Evolutionary conservation across 2,329 filamentous ascomycete genomes (phyloP).

Genomic region (Calonectria pseudoreteaudii): DNA sequence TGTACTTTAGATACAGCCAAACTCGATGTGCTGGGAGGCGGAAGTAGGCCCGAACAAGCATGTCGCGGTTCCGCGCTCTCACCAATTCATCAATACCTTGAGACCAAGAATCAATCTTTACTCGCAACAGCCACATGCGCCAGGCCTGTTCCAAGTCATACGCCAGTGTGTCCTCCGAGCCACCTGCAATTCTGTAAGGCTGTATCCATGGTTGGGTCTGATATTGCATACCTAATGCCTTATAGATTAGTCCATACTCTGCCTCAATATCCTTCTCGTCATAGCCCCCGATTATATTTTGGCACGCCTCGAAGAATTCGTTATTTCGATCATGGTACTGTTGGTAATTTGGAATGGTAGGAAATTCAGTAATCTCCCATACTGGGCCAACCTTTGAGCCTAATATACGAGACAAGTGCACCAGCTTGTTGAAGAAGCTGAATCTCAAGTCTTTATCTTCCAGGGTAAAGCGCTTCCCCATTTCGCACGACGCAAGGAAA

Average conservation of each 20-base stretch:
- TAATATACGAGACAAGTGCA: neutral
- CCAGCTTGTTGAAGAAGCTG: neutral
- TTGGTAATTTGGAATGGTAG: neutral
- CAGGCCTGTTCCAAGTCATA: neutral
- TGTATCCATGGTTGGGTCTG: neutral
- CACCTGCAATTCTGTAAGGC: neutral
- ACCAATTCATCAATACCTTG: constrained; percentile 10
- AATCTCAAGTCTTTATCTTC: neutral
- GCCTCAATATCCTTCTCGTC: neutral
- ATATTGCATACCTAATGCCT: neutral
- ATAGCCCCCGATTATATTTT: neutral
- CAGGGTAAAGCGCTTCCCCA: neutral
- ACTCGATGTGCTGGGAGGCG: neutral
- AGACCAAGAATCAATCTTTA: constrained; percentile 23
- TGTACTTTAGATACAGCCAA: constrained; percentile 12
- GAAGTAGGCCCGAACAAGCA: constrained; percentile 2
- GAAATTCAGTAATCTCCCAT: neutral
- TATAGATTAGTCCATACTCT: neutral
- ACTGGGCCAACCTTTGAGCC: neutral
- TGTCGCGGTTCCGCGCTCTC: neutral
- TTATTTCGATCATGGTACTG: neutral
- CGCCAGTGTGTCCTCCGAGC: neutral
- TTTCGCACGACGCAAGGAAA: neutral
- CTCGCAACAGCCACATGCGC: constrained; percentile 7
- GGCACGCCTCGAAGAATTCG: neutral